Conservation (phyloP, 2,329 filamentous ascomycete species). For the Microascus cirrosus region DNA sequence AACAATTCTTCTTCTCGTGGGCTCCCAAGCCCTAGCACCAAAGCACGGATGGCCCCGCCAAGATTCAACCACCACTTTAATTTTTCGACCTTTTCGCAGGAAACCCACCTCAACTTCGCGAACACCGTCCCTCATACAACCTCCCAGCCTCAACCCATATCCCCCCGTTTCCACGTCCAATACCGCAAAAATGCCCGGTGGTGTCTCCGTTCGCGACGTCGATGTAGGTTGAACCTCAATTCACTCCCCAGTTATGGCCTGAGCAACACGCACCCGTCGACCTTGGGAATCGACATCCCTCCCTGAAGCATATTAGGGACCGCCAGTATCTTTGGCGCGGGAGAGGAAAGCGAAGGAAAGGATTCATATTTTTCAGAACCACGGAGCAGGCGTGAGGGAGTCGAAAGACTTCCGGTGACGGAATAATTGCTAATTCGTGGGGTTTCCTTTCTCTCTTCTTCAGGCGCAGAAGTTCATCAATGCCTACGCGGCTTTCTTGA, state of each 20-base stretch:
- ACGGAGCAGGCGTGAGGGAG: constrained; percentile 60
- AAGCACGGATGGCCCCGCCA: constrained; percentile 1
- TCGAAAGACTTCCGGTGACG: constrained; percentile 65
- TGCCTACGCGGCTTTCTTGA: constrained; percentile 80
- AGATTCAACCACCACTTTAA: constrained; percentile 5
- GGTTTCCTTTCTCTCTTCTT: constrained; percentile 25
- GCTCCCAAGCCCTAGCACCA: constrained; percentile 3
- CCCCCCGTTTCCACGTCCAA: constrained; percentile 17
- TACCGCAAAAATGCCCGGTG: constrained; percentile 67
- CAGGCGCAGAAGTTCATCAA: constrained; percentile 84
- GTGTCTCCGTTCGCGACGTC: constrained; percentile 75
- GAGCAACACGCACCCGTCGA: constrained; percentile 7
- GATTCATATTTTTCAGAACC: constrained; percentile 10
- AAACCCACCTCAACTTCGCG: constrained; percentile 1
- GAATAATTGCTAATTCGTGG: constrained; percentile 57
- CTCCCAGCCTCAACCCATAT: constrained; percentile 13
- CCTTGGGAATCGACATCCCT: constrained; percentile 6
- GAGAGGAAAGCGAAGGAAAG: not conserved
- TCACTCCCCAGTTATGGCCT: constrained; percentile 2
- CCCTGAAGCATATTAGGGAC: no score
- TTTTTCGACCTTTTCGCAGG: constrained; percentile 1
- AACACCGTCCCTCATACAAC: constrained; percentile 12
- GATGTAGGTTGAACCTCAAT: constrained; percentile 50
- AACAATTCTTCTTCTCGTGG: not conserved
- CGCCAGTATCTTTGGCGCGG: not conserved